These are phyloP conservation scores for Monosporozyma servazzii DNA, from an alignment of 805 yeast species.

Conservation along the genomic window DNA sequence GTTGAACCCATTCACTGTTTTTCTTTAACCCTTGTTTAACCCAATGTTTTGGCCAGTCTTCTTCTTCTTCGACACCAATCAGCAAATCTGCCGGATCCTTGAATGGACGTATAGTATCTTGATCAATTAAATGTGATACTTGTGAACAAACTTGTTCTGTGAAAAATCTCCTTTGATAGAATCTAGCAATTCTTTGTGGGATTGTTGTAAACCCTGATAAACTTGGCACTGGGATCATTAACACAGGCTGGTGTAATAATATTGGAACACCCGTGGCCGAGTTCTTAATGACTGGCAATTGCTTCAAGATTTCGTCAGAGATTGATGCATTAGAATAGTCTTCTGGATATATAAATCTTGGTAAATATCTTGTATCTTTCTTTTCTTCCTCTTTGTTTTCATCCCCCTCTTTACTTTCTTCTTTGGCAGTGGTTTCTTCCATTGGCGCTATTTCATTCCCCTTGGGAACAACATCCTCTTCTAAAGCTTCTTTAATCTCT, in stretches of 20 bases:
- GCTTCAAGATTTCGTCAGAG: constrained; percentile 52
- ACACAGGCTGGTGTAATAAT: constrained; percentile 66
- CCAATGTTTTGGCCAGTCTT: constrained; percentile 85
- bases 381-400: constrained; percentile 6
- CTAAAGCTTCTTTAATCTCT: constrained; percentile 2
- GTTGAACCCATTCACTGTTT: constrained; percentile 82
- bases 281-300: constrained; percentile 22
- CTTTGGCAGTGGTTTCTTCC: constrained; percentile 2
- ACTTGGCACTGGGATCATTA: constrained; percentile 68
- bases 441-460: constrained; percentile 1
- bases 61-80: constrained; percentile 51
- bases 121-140: constrained; percentile 44
- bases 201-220: constrained; percentile 68
- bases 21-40: constrained; percentile 63
- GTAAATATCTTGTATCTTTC: constrained; percentile 33
- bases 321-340: constrained; percentile 46
- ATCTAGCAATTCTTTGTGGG: constrained; percentile 69
- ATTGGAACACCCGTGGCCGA: constrained; percentile 38
- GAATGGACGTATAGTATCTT: constrained; percentile 43
- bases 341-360: constrained; percentile 52
- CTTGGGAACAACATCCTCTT: background rate
- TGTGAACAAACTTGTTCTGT: constrained; percentile 60
- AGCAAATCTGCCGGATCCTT: constrained; percentile 32
- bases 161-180: constrained; percentile 61
- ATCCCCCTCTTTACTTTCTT: constrained; percentile 9